Evolutionary conservation across 352 stramenopile species (phyloP), one percentile per base, ranked within the genome.

Genomic region (Pythium aristosporum): DNA sequence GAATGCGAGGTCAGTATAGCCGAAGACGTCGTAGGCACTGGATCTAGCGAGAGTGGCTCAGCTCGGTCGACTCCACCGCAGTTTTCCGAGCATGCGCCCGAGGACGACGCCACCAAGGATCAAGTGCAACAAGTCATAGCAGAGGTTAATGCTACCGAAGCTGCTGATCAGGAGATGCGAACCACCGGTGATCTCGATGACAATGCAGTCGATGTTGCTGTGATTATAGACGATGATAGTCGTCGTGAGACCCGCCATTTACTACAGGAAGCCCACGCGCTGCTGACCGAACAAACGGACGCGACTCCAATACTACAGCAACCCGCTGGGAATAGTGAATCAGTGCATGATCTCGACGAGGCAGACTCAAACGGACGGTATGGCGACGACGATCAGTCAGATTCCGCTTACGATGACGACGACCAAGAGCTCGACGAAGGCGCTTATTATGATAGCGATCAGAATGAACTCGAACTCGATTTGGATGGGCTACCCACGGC

Each of bases 171-270:
- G 15, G 63, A 64, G 5, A 44, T 21, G 1, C 21, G 20, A 28
- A 47, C 21, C 34, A 20, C 15, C 7, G 53, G 52, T 13, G 57
- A 47, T 54, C 16, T 41, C 5, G 25, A 63, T 16, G 52, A 61
- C 16, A 46, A 52, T 30, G 25, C 25, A n/a, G 9, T 32, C 11
- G 64, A 55, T 5, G 34, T 49, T 8, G 50, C 65, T 16, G 25
- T 60, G 0, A 21, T 61, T 4, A 18, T 41, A 15, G 69, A 75
- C 46, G 66, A 75, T 8, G 44, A 69, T 8, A 74, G 53, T 30
- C 57, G 67, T 18, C 59, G 65, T 0, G 75, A 84, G 47, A 87
- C 75, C 0, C 69, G 77, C 10, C 53, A 50, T 6, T 58, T 87
- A 50, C 68, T 85, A 7, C 58, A 71, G 3, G 77, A 89, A 72